Base-by-base conservation (phyloP, 331 rosid genomes). In the Malus hybrid region DNA sequence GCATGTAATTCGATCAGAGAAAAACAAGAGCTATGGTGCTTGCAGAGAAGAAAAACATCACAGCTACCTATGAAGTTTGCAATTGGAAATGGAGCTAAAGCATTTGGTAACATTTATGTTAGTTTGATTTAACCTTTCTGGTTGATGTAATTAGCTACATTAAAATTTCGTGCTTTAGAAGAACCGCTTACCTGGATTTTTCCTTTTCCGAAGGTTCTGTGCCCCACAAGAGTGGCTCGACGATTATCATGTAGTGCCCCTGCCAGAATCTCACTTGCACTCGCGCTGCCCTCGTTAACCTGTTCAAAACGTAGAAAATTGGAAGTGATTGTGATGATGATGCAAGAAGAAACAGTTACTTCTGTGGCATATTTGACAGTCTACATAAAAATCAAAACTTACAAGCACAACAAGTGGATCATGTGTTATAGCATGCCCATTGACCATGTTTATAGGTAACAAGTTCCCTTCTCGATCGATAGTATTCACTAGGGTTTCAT, bases 221-320 rank as follows among this genome's bases (percentile, higher is more conserved):
- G 88, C 48, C 97, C 97, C 14, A 94, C 97, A n/a, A 94, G 97
- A 76, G 85, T 84, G 28, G 99, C 99, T 32, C 99, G 85, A 70
- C 96, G 93, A 12, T 94, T 94, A 84, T 94, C 99, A 70, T 89
- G 97, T 57, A 94, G 88, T 34, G 99, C 99, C 78, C 99, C 99
- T 2, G 97, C 97, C 81, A 94, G 86, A 80, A 94, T 92, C 85
- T 94, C 99, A 22, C 99, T 94, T 59, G 99, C 97, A 81, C 97
- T 94, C 10, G 99, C 99, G 52, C 97, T 94, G 79, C 97, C 96
- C 85, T 94, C 97, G 18, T 94, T 94, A 46, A 94, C 97, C 99
- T 94, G 81, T 84, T 65, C n/a, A 52, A 31, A 34, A 14, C 22
- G 31, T 36, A 27, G 68, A 65, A 76, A 55, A 73, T 29, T 31